A percentile compares a stretch with the other conserved stretches of the same genome.
These are phyloP conservation scores for Solanum ossicruentum DNA, from an alignment of 257 asterid genomes.

Conservation along the genomic window DNA sequence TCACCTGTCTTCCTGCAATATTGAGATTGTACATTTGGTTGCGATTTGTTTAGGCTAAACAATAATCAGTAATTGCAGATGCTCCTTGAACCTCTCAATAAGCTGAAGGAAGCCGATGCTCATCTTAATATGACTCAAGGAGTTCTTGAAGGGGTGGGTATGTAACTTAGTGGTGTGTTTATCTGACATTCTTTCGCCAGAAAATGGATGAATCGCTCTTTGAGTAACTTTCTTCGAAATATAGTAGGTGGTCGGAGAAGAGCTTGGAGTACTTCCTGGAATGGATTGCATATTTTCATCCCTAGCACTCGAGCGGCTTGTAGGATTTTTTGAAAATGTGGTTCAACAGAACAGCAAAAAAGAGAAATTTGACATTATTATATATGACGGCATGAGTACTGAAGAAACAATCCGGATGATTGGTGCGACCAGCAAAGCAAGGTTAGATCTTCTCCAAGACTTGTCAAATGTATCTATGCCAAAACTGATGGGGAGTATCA, in stretches of 20 bases:
- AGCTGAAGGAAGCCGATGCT: constrained; percentile 81
- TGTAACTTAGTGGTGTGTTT: constrained; percentile 8
- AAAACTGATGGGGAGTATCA: neutral
- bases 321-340: constrained; percentile 32
- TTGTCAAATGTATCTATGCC: neutral
- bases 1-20: neutral
- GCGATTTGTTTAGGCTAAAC: constrained; percentile 7
- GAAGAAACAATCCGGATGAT: constrained; percentile 85
- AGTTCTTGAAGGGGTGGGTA: constrained; percentile 97
- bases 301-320: constrained; percentile 55
- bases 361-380: constrained; percentile 45
- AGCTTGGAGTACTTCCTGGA: constrained; percentile 96
- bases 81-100: constrained; percentile 84
- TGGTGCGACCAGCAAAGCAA: constrained; percentile 74
- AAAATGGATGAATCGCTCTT: neutral
- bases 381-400: constrained; percentile 75
- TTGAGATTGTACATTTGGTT: neutral
- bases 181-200: neutral
- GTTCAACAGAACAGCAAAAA: constrained; percentile 20
- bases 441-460: constrained; percentile 23
- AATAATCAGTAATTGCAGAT: constrained; percentile 36
- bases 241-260: constrained; percentile 83
- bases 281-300: constrained; percentile 91
- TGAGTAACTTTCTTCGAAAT: constrained; percentile 9
- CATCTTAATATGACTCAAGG: constrained; percentile 90